phyloP scores from a whole-genome alignment of 495 filamentous ascomycete genomes.

The Clavariopsis aquatica region DNA sequence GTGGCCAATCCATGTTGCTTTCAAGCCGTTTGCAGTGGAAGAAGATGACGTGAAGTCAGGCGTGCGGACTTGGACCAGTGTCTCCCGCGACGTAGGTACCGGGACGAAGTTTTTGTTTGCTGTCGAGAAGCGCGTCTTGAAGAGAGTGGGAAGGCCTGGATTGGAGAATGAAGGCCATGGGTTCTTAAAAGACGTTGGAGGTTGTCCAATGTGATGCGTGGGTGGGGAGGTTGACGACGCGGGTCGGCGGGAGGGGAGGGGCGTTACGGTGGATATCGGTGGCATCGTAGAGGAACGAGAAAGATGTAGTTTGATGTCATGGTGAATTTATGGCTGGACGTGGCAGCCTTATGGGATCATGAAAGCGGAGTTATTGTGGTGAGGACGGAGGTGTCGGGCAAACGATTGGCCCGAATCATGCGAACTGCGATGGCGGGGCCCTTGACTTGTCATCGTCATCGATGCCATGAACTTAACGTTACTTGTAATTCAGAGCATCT shows the following conservation, averaged over 20 bases:
- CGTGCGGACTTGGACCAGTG: constrained; percentile 42
- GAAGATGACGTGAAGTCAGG: constrained; percentile 43
- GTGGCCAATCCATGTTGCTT: constrained; percentile 58
- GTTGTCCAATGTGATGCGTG: constrained; percentile 36
- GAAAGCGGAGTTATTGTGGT: no score
- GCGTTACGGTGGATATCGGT: constrained; percentile 27
- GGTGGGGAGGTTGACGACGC: constrained; percentile 24
- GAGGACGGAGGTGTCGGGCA: background rate
- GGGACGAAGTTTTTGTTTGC: constrained; percentile 44
- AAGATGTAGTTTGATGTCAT: background rate
- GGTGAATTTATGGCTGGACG: background rate
- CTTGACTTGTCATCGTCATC: background rate
- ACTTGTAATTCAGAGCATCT: background rate
- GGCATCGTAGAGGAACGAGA: background rate
- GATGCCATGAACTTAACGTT: background rate
- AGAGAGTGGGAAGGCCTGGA: constrained; percentile 33
- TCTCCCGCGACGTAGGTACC: constrained; percentile 39
- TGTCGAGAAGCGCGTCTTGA: constrained; percentile 34
- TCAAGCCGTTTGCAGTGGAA: constrained; percentile 35
- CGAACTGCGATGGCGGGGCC: background rate
- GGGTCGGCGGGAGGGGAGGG: constrained; percentile 21
- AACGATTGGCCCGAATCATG: background rate
- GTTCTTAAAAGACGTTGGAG: constrained; percentile 52
- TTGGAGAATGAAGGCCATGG: constrained; percentile 56
- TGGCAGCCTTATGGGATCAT: no score